Base-by-base conservation (phyloP, 129 eudicot genomes). In the Centella asiatica region DNA sequence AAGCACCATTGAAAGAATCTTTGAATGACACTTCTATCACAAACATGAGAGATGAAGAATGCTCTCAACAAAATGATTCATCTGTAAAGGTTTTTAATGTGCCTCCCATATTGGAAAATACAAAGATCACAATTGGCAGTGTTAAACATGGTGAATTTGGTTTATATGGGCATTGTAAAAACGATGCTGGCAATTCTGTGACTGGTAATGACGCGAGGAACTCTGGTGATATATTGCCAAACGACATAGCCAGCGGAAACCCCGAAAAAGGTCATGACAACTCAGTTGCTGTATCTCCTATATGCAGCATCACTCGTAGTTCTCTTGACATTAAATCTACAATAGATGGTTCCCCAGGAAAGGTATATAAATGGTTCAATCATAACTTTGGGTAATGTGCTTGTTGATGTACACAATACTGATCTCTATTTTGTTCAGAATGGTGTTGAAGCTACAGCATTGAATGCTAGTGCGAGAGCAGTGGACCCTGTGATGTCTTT, bases 341-440 rank as follows among this genome's bases (percentile, higher is more conserved):
- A 11, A 29, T 39, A 3, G 65, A 33, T 22, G 50, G 27, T 6
- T n/a, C 24, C 2, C 50, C 72, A 29, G 45, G 18, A 32, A 40
- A 66, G 79, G 83, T 78, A 66, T 57, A 50, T 57, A 10, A 40
- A 44, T 42, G 5, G n/a, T 50, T 62, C 2, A 25, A 12, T 24
- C 4, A 22, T 29, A 23, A 32, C 28, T 37, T 36, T 23, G 31
- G 20, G 17, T 42, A 5, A 37, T 2, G 4, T 9, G 47, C 17
- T 5, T 39, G 29, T 29, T 46, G 15, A 12, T 17, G 11, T 29
- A 32, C n/a, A 17, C 2, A 6, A 39, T 34, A 17, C 5, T 17
- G 20, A 10, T 25, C 2, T 67, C 29, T 13, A 8, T 11, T 27
- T 44, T 39, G 15, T 55, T 3, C 50, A 65, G 69, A 32, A 6